Evolutionary conservation across 208 protist genomes (phyloP).

Genomic region (Wallacemonas sp.): DNA sequence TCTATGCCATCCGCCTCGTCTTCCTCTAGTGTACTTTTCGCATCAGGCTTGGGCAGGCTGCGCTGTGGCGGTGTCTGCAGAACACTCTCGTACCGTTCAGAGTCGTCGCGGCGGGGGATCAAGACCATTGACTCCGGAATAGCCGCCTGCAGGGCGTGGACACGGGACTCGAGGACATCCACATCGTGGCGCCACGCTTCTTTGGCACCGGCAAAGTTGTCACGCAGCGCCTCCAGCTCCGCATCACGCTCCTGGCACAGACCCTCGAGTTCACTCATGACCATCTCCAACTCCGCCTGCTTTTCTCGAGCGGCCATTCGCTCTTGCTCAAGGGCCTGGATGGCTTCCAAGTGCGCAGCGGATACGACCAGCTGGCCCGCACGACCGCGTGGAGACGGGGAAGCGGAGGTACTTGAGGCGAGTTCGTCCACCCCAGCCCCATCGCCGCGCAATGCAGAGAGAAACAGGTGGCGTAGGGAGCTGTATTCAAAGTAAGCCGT

Average conservation of each 20-base stretch:
- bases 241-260: conserved; percentile 47
- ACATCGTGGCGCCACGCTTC: conserved; percentile 57
- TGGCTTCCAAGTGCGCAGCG: conserved; percentile 49
- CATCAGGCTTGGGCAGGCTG: too few species aligned
- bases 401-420: not conserved
- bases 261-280: conserved; percentile 51
- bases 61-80: not conserved
- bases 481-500: conserved; percentile 55
- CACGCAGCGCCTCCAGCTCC: conserved; percentile 50
- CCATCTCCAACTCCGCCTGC: conserved; percentile 43
- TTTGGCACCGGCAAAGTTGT: conserved; percentile 52
- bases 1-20: conserved; percentile 4
- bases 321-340: conserved; percentile 57
- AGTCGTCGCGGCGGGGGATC: not conserved
- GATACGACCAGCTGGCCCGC: conserved; percentile 37
- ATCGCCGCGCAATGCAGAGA: conserved; percentile 46
- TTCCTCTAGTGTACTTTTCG: too few species aligned
- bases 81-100: not conserved
- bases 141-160: conserved; percentile 39
- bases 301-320: conserved; percentile 37
- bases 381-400: conserved; percentile 3
- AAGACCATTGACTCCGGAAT: conserved; percentile 25
- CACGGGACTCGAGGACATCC: conserved; percentile 52
- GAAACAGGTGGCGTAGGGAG: conserved; percentile 37
- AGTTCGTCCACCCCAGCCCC: not conserved